Base-by-base conservation (phyloP, 495 filamentous ascomycete genomes). In the Chaetomium fimeti region DNA sequence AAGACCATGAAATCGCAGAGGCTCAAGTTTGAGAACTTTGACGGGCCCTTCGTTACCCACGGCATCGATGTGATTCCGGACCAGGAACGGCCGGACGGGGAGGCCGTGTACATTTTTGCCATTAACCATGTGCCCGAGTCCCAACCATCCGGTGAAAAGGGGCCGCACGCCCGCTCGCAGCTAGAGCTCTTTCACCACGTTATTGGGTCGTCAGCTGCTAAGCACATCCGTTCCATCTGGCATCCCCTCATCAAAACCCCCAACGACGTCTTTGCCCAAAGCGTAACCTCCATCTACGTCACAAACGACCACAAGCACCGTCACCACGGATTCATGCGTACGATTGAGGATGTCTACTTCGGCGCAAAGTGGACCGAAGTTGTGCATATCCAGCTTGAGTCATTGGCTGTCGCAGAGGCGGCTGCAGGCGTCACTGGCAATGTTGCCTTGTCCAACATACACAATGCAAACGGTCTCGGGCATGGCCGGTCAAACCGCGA, bases 271-370 rank as follows among this genome's bases (percentile, higher is more conserved):
- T 76, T 81, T 54, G 83, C 83, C 29, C 66, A 71, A 15, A 80
- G 74, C 36, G 77, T 81, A 15, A 67, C 63, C 51, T 80, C 81
- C 0, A 77, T 88, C 70, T 84, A 83, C 67, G 79, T 86, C 5
- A 87, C 84, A 7, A 88, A 88, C 65, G 85, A 88, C 68, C 85
- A 88, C 65, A 77, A 71, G 67, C 79, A 87, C 68, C 74, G 75
- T 13, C 73, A 65, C 13, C 64, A 79, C 0, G 83, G 84, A 0
- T 9, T 72, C 5, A 71, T 79, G 73, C 80, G 85, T 2, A 11
- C 71, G 0, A 0, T 86, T 15, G 79, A 81, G 64, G 75, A 77
- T 13, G 0, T 76, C 1, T 76, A 81, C 54, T 16, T 70, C 11
- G 62, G 74, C 20, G 70, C 72, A 6, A 66, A 66, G 52, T 77